Evolutionary conservation across 208 protist species (phyloP), one percentile per base, ranked within the genome.

Genomic region (Trypanosoma brucei): DNA sequence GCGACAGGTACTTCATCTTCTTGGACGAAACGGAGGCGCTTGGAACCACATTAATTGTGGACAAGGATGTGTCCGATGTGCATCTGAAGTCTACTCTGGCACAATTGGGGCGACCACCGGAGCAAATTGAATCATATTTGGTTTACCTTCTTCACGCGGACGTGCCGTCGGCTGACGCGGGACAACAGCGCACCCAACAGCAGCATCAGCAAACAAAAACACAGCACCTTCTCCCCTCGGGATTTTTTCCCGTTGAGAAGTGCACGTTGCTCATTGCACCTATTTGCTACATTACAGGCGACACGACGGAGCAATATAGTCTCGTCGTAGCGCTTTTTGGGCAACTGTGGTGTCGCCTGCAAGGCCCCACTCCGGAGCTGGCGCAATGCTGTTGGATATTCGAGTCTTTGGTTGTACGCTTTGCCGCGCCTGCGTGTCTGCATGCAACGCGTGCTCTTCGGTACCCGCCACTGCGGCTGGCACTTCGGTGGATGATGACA

Each of bases 1-100:
- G 79, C 68, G 89, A 95, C 65, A 83, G 73, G 46, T 95, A 92
- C 74, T 95, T 95, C 62, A 80, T 91, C 13, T 91, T 86, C 65
- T 53, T 70, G 14, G 89, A 95, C 44, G 86, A 95, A 46, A 68
- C 81, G 30, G 79, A 83, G 36, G 52, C 81, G 50, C 58, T 92
- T 8, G 73, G 63, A 33, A 54, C 79, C 46, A 76, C 85, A 33
- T 57, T 95, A n/a, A 68, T 89, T 49, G 63, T 79, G 31, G 88
- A 95, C 65, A 76, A 71, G 39, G 82, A 79, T 48, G 35, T 95
- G 50, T 70, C 78, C 3, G 84, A 88, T 22, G 55, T 66, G 56
- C 77, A 75, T 59, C 55, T 90, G 57, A 57, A 63, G 59, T 67
- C 69, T 2, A 67, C 79, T 36, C 69, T 94, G 65, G 51, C n/a